Conservation (phyloP, 202 grass and related monocot genomes). For the Setaria italica region DNA sequence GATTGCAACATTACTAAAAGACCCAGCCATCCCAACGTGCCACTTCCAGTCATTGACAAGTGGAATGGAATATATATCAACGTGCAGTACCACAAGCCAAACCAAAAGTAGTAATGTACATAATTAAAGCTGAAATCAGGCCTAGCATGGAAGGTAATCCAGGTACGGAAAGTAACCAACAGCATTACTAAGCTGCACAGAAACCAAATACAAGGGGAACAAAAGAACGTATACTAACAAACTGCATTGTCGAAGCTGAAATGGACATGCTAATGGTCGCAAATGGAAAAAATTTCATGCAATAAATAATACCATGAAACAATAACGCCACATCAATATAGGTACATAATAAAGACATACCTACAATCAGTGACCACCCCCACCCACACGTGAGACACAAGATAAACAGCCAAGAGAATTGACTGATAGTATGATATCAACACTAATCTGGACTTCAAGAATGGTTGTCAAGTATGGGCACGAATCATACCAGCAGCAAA, state of each 20-base stretch:
- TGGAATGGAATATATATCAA: too few species aligned
- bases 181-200: not conserved
- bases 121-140: not conserved
- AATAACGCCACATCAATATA: not conserved
- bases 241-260: too few species aligned
- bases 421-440: too few species aligned
- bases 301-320: constrained; percentile 25
- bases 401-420: too few species aligned
- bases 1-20: too few species aligned
- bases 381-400: too few species aligned
- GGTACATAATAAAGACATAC: not conserved
- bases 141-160: not conserved
- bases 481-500: too few species aligned
- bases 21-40: too few species aligned
- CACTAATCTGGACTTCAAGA: too few species aligned
- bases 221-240: not conserved
- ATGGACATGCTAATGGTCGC: not conserved
- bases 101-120: not conserved
- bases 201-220: not conserved
- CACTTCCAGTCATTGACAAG: too few species aligned
- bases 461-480: too few species aligned
- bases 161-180: not conserved
- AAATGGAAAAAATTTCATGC: not conserved
- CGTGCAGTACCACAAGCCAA: not conserved
- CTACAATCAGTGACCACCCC: not conserved